Evolutionary conservation across 805 yeast species (phyloP).

Genomic region (Candida vartiovaarae): DNA sequence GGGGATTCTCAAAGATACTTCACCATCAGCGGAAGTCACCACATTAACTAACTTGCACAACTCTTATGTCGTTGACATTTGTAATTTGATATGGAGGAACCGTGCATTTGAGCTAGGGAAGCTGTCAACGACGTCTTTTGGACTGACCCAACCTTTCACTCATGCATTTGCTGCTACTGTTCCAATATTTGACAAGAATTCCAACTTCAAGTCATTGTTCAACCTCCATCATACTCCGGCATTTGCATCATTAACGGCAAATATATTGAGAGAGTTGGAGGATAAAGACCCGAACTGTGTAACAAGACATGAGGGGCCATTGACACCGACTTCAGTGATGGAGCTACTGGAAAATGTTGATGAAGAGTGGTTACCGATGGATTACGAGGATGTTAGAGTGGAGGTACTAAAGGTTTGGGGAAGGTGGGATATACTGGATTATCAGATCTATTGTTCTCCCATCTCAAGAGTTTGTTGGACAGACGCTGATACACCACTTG

Average conservation of each 20-base stretch:
- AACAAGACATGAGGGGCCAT: conserved; percentile 45
- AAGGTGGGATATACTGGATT: conserved; percentile 41
- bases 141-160: conserved; percentile 24
- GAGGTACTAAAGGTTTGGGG: conserved; percentile 35
- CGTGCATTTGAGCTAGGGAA: conserved; percentile 36
- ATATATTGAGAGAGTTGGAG: conserved; percentile 39
- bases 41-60: conserved; percentile 34
- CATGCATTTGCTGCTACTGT: conserved; percentile 16
- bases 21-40: conserved; percentile 10
- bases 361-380: conserved; percentile 30
- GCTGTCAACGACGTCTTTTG: conserved; percentile 26
- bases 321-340: conserved; percentile 36
- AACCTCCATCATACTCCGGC: conserved; percentile 46
- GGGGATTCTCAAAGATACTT: conserved; percentile 8
- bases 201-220: conserved; percentile 20
- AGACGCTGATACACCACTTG: conserved; percentile 9
- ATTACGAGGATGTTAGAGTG: conserved; percentile 40
- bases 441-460: conserved; percentile 42
- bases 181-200: conserved; percentile 20
- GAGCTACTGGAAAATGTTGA: conserved; percentile 21
- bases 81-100: conserved; percentile 52
- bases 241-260: conserved; percentile 38
- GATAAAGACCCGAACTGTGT: conserved; percentile 29
- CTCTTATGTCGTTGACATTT: conserved; percentile 45
- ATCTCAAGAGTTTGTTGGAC: conserved; percentile 41